Base-by-base conservation (phyloP, 768 basidiomycete species). In the Kwoniella botswanensis region DNA sequence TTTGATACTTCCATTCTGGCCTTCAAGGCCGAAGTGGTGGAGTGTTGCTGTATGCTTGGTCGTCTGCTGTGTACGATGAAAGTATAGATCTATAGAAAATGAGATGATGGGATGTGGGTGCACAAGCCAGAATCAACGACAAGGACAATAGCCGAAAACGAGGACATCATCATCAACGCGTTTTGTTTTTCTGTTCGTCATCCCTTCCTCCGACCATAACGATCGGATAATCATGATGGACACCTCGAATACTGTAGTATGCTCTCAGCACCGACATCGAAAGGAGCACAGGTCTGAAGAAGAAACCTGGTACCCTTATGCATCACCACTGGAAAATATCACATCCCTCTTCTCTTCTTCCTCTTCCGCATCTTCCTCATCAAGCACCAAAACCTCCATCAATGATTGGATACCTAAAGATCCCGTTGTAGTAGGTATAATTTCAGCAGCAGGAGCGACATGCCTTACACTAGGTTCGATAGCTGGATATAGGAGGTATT, bases 361-460 rank as follows among this genome's bases (percentile, higher is more conserved):
- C 21, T 61, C 72, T 53, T 67, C 72, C 12, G 65, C 72, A 7
- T 70, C 73, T n/a, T 61, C 70, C 21, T 63, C 70, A 0, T 21
- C 54, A 17, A 44, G 63, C 17, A 35, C 26, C 26, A 41, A 46
- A 26, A 17, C 64, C 7, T 57, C 70, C 6, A 46, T 71, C 63
- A 55, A 29, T 13, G 62, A 63, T 18, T 73, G 67, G 66, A 57
- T 76, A 22, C 74, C 74, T n/a, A 59, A 75, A 35, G 76, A 81
- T 63, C 81, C 81, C 4, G 60, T 73, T 4, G 68, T 72, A 7
- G 67, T 77, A 13, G 81, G 74, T 10, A 64, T 69, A 1, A 22
- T 79, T 1, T 82, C 85, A 1, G 82, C 84, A 0, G 73, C 85
- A 1, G 82, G 86, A 13, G 82, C 24, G 71, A 82, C 78, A 9